Evolutionary conservation across 2,329 filamentous ascomycete genomes (phyloP), one percentile per base, ranked within the genome.

Genomic region (Thielaviopsis cerberus): DNA sequence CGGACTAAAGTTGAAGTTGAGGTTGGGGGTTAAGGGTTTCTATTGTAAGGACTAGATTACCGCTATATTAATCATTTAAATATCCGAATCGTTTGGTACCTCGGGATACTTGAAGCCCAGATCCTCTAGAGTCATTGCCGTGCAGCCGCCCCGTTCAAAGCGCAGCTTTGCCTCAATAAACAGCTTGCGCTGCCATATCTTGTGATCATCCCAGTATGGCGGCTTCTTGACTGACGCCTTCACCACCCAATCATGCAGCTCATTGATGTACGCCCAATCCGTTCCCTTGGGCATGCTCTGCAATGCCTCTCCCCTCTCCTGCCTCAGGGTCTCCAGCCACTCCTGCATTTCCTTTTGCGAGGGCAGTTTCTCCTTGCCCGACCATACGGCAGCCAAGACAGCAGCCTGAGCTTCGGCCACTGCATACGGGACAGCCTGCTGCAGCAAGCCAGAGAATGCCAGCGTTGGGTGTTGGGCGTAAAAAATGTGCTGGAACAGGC

Each of bases 371-470:
- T 95, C 72, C 0, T 79, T 72, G 34, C 86, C 85, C 0, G 87
- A 80, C 78, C 87, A 94, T 0, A 90, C 77, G 1, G 87, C 80
- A 1, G 89, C 81, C 52, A 94, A 75, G 0, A 87, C 78, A 0
- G 89, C 85, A 0, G 82, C 81, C 69, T 96, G 90, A 5, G 80
- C 81, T 70, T 96, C 88, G 0, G 83, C 77, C 1, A 92, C 65
- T 0, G 87, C 84, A 67, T 94, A 94, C 0, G 91, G 91, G n/a
- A 94, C 85, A n/a, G 92, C 80, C 63, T 85, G 85, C 66, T 89
- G 84, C 17, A 86, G 83, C 45, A 96, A 73, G 0, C 79, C 81
- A 0, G 86, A 76, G 66, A 96, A 90, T 0, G 80, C 83, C 1
- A 97, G 73, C 0, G 87, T 92, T 0, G 90, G 88, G 61, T 88